Conservation (phyloP, 192 early-diverging fungal genomes). For the Podila horticola region DNA sequence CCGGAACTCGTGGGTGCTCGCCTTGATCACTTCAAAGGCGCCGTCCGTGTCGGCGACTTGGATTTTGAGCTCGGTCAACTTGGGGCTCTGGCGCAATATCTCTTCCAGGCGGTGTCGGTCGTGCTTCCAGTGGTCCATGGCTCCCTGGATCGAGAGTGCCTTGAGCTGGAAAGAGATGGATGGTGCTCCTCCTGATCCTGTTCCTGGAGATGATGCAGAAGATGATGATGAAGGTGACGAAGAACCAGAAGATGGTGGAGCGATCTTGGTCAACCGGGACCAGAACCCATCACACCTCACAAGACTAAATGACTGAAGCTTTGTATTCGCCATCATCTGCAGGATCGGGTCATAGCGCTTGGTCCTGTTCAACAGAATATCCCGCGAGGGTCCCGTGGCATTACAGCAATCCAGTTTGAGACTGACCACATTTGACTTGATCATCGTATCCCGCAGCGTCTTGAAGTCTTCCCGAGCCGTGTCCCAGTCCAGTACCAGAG, state of each 20-base stretch:
- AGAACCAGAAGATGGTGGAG: background rate
- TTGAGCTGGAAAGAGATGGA: slow-evolving; percentile 4
- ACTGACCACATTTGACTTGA: slow-evolving; percentile 5
- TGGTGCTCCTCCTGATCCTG: too few relatives aligned
- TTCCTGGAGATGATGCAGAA: background rate
- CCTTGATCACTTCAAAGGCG: slow-evolving; percentile 18
- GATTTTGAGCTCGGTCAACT: slow-evolving; percentile 11
- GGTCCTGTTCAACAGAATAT: background rate
- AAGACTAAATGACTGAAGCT: slow-evolving; percentile 10
- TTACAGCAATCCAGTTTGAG: slow-evolving; percentile 15
- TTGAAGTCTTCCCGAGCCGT: slow-evolving; percentile 12
- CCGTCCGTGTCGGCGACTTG: slow-evolving; percentile 18
- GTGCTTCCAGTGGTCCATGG: slow-evolving; percentile 24
- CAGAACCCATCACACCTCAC: slow-evolving; percentile 26
- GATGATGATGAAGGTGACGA: background rate
- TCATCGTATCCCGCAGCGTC: slow-evolving; percentile 13
- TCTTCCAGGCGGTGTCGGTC: slow-evolving; percentile 20
- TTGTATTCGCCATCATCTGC: background rate
- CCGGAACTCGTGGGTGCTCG: slow-evolving; percentile 6
- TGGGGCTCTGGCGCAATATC: slow-evolving; percentile 12
- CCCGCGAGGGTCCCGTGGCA: background rate
- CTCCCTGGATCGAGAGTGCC: slow-evolving; percentile 15
- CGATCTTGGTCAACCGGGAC: slow-evolving; percentile 12
- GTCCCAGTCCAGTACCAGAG: slow-evolving; percentile 11
- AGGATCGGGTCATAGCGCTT: background rate